Percentiles rank a stretch among this genome's conserved stretches.
Evolutionary conservation across 2,329 filamentous ascomycete genomes (phyloP).

Genomic region (Saccharata proteae): DNA sequence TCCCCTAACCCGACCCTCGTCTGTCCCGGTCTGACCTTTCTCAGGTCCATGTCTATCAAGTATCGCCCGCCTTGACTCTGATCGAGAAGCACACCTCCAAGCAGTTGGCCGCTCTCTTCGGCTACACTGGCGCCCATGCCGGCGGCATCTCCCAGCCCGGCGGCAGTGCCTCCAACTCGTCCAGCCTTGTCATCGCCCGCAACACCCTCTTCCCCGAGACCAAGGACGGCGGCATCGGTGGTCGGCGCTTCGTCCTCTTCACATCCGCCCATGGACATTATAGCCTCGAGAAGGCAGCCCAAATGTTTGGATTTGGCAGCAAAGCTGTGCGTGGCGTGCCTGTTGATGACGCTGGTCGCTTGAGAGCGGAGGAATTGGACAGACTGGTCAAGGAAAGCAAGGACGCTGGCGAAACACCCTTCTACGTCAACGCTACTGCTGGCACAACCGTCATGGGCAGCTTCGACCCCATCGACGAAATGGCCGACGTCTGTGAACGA

Average conservation of each 20-base stretch:
- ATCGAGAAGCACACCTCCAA: conserved; percentile 75
- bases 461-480: conserved; percentile 65
- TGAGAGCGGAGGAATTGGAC: conserved; percentile 56
- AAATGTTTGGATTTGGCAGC: conserved; percentile 74
- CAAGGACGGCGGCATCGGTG: conserved; percentile 58
- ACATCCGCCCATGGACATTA: conserved; percentile 89
- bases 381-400: conserved; percentile 50
- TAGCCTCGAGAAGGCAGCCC: conserved; percentile 87
- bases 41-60: conserved; percentile 79
- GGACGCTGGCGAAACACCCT: conserved; percentile 60
- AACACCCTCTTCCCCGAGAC: conserved; percentile 74
- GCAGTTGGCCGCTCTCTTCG: conserved; percentile 63
- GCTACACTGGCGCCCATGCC: conserved; percentile 53
- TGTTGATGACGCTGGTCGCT: conserved; percentile 59
- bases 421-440: conserved; percentile 92
- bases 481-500: conserved; percentile 57
- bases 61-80: conserved; percentile 76
- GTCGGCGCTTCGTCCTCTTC: conserved; percentile 63
- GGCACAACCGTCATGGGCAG: conserved; percentile 88
- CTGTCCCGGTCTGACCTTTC: background rate
- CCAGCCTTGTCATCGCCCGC: conserved; percentile 74
- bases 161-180: conserved; percentile 73
- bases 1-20: background rate
- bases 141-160: conserved; percentile 69
- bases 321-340: conserved; percentile 60